Evolutionary conservation across 2,329 filamentous ascomycete species (phyloP).

Genomic region (Aspergillus spinulosporus): DNA sequence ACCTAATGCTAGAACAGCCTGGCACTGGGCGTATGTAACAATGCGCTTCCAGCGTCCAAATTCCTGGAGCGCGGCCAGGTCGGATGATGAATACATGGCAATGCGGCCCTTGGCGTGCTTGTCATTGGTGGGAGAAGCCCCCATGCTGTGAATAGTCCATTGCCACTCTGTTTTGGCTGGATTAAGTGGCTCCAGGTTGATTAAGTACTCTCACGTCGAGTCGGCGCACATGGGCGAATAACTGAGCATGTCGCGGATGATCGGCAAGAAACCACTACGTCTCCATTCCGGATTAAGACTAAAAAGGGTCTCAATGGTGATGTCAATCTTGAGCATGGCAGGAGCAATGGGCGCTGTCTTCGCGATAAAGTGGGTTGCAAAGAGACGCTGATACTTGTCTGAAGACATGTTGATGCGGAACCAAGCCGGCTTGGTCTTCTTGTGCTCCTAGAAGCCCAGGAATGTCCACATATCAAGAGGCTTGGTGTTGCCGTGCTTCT

Average conservation of each 20-base stretch:
- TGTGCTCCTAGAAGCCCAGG: not conserved
- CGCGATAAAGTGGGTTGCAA: conserved; percentile 44
- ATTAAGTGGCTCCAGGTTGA: not conserved
- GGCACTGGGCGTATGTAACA: no score
- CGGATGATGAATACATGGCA: not conserved
- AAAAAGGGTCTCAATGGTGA: conserved; percentile 33
- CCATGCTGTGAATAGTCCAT: not conserved
- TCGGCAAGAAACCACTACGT: conserved; percentile 16
- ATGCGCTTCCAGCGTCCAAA: no score
- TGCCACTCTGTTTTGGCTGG: not conserved
- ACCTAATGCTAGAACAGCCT: no score
- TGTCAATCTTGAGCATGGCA: conserved; percentile 41
- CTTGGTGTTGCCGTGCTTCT: not conserved
- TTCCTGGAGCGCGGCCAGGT: not conserved
- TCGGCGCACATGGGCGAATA: conserved; percentile 37
- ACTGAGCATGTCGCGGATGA: conserved; percentile 31
- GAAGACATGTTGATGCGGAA: conserved; percentile 47
- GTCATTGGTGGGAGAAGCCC: not conserved
- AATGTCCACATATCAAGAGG: not conserved
- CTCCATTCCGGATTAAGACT: conserved; percentile 33
- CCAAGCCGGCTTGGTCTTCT: conserved; percentile 13
- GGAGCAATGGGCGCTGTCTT: conserved; percentile 44
- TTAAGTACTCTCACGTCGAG: conserved; percentile 9
- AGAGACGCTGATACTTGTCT: conserved; percentile 34
- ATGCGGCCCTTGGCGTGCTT: not conserved